Conservation (phyloP, 257 asterid species). For the Capsicum pubescens region DNA sequence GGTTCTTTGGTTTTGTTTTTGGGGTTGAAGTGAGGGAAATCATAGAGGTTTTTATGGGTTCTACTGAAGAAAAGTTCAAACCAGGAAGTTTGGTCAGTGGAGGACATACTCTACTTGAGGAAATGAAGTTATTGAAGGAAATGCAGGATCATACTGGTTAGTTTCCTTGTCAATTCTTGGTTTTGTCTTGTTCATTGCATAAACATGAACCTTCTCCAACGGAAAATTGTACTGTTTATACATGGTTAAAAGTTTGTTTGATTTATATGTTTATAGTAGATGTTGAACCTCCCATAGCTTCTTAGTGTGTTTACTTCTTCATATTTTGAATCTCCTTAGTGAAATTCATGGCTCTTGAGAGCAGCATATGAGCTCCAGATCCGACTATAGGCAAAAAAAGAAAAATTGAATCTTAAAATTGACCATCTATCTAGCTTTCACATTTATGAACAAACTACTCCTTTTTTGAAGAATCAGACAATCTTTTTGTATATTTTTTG, state of each 20-base stretch:
- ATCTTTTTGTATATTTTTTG: no score
- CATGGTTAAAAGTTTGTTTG: no score
- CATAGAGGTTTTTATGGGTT: constrained; percentile 49
- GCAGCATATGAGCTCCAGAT: background rate
- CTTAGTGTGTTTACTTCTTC: no score
- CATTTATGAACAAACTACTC: background rate
- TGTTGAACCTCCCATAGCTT: no score
- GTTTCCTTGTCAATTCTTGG: constrained; percentile 32
- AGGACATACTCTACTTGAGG: constrained; percentile 64
- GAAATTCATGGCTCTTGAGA: background rate
- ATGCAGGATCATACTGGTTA: constrained; percentile 79
- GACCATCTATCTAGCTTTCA: background rate
- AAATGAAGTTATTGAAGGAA: constrained; percentile 80
- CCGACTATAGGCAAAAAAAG: background rate
- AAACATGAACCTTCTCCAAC: background rate
- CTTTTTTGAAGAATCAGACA: no score
- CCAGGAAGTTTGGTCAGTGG: constrained; percentile 63
- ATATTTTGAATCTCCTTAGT: no score
- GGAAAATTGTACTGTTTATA: no score
- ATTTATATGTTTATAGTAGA: no score
- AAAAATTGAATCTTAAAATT: background rate
- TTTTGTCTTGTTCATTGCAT: constrained; percentile 23
- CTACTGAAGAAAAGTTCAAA: constrained; percentile 62
- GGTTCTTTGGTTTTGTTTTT: constrained; percentile 37
- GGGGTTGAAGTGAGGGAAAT: constrained; percentile 38